Base-by-base conservation (phyloP, 192 early-diverging fungal species). In the Dimargaris cristalligena region DNA sequence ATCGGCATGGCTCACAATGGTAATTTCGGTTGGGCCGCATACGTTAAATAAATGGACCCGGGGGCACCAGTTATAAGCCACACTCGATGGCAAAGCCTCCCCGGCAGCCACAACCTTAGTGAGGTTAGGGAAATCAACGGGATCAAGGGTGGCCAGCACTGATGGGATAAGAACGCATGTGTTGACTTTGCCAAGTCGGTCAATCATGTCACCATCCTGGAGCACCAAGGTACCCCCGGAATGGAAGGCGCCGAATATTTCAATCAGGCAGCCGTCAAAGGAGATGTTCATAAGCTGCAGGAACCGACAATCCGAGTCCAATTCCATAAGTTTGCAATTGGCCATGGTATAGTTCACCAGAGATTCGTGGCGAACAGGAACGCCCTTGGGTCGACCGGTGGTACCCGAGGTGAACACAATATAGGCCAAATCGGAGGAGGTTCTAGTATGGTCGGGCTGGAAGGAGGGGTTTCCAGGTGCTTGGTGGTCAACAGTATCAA, bases 361-460 rank as follows among this genome's bases (percentile, higher is more conserved):
- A 29, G 30, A 29, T n/a, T 10, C 8, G 52, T 54, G 52, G 52
- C 8, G 3, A 23, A 54, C 32, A 16, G 6, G 28, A n/a, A 54
- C 52, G 31, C 52, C 52, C 52, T 31, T 54, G 6, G 52, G 52
- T 54, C 25, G 52, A 13, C 29, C 52, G 11, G 52, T 54, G 26
- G 29, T 54, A 25, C 52, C 29, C 3, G 29, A 54, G 11, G 52
- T 54, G 25, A 54, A 54, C 11, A 54, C 25, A 29, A 54, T 34
- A n/a, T 34, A 54, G 9, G 28, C 52, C 4, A 48, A n/a, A n/a
- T 48, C 47, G 10, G 9, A 4, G 13, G 47, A 22, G 13, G 6
- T 14, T 16, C 38, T 41, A 41, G 38, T 41, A 6, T 6, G 6
- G 16, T 6, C 38, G 38, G 38, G 38, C 16, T 10, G 38, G 6